Conservation (phyloP, 306 rosid genomes). For the Lablab purpureus region DNA sequence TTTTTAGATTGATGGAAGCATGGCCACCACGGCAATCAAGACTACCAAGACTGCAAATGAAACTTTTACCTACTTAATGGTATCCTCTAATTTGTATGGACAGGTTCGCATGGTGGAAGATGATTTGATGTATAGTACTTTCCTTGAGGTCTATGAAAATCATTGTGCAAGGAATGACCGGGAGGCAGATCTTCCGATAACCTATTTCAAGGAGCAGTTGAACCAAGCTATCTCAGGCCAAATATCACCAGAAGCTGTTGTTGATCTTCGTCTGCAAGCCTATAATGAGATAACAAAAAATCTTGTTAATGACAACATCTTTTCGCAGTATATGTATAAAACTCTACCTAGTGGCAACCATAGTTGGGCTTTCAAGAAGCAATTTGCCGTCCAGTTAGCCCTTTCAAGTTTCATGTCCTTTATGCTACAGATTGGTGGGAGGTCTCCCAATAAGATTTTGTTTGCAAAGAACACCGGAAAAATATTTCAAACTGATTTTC, state of each 20-base stretch:
- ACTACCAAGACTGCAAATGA: background rate
- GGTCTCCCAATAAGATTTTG: conserved; percentile 97
- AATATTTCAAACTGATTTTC: conserved; percentile 97
- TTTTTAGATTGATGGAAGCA: background rate
- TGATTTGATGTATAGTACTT: conserved; percentile 98
- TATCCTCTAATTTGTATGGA: conserved; percentile 44
- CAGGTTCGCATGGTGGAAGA: conserved; percentile 99
- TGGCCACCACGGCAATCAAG: background rate
- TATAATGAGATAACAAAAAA: conserved; percentile 78
- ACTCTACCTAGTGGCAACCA: conserved; percentile 87
- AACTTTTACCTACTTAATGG: background rate
- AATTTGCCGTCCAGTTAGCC: conserved; percentile 97
- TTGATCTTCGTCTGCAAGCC: conserved; percentile 93
- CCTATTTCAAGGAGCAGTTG: conserved; percentile 94
- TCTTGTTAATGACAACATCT: conserved; percentile 83
- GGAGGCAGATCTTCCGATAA: conserved; percentile 97
- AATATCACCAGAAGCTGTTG: conserved; percentile 87
- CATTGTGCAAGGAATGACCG: conserved; percentile 96
- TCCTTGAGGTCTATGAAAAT: conserved; percentile 99
- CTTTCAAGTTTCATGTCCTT: conserved; percentile 94
- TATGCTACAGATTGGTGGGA: conserved; percentile 98
- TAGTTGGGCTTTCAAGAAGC: conserved; percentile 99
- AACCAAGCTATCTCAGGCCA: conserved; percentile 96
- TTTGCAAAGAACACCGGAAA: conserved; percentile 99
- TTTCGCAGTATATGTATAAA: conserved; percentile 98